These are phyloP conservation scores for Coniferiporia weirii DNA, from an alignment of 1,284 basidiomycete genomes.

Conservation along the genomic window DNA sequence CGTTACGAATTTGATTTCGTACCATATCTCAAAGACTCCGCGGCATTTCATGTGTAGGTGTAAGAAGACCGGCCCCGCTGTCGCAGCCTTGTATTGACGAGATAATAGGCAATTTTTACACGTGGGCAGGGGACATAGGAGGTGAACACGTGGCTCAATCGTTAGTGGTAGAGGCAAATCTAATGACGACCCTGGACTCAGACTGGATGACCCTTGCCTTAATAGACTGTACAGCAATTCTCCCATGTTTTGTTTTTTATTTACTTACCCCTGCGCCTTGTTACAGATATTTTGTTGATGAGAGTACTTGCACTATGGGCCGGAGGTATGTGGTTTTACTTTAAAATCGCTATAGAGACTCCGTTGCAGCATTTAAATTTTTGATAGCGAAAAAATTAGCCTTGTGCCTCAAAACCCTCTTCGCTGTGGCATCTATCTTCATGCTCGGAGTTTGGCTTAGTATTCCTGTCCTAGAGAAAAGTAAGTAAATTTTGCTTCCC, in stretches of 20 bases:
- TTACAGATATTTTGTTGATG: slow-evolving; percentile 4
- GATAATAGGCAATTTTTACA: neutral
- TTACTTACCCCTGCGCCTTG: too few species aligned
- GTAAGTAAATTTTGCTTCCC: too few species aligned
- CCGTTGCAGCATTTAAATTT: neutral
- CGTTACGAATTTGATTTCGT: too few species aligned
- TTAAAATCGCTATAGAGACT: too few species aligned
- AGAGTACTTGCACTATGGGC: neutral
- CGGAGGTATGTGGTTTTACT: neutral
- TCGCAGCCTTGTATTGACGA: too few species aligned
- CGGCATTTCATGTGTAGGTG: too few species aligned
- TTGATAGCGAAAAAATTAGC: neutral
- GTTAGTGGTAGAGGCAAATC: neutral
- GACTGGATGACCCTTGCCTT: slow-evolving; percentile 4
- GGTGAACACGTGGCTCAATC: neutral
- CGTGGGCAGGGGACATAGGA: neutral
- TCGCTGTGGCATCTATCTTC: neutral
- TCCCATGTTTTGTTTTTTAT: neutral
- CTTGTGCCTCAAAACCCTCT: neutral
- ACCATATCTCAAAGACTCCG: too few species aligned
- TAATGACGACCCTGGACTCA: neutral
- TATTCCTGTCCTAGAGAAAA: too few species aligned
- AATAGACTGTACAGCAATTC: neutral
- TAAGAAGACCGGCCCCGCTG: too few species aligned
- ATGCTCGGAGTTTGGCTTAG: neutral